These are phyloP conservation scores for Xylariaceae sp. DNA, from an alignment of 2,329 filamentous ascomycete genomes.

Conservation along the genomic window DNA sequence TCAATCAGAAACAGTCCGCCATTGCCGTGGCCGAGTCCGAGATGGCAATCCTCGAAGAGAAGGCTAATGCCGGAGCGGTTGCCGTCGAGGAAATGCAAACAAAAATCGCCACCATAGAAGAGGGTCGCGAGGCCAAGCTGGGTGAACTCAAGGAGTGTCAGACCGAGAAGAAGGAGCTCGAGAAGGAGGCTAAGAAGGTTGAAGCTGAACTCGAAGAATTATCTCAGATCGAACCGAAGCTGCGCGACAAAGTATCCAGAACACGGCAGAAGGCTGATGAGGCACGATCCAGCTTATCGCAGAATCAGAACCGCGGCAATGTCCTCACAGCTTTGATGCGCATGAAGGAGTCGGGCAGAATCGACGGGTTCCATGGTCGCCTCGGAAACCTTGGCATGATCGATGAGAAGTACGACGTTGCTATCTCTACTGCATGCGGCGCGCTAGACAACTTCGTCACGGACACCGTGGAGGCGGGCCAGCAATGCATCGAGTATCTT, in stretches of 20 bases:
- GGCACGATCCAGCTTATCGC: constrained; percentile 82
- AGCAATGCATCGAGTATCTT: constrained; percentile 96
- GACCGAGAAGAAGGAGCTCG: constrained; percentile 64
- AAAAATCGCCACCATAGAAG: constrained; percentile 71
- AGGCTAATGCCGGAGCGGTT: constrained; percentile 79
- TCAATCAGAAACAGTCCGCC: constrained; percentile 91
- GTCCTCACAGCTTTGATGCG: constrained; percentile 90
- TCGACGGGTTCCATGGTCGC: constrained; percentile 94
- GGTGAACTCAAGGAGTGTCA: constrained; percentile 73
- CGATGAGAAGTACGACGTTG: constrained; percentile 89
- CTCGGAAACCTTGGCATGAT: constrained; percentile 93
- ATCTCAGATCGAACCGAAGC: constrained; percentile 70
- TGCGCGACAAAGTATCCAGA: constrained; percentile 80
- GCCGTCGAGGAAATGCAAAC: constrained; percentile 78
- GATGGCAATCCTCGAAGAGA: constrained; percentile 84
- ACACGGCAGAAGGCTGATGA: constrained; percentile 95
- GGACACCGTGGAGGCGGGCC: constrained; percentile 90
- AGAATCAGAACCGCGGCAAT: constrained; percentile 87
- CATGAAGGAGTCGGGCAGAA: constrained; percentile 90
- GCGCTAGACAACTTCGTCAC: constrained; percentile 94
- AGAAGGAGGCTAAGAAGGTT: constrained; percentile 69
- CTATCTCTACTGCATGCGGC: constrained; percentile 95
- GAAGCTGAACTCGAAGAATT: constrained; percentile 71
- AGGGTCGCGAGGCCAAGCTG: constrained; percentile 66
- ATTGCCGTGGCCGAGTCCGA: constrained; percentile 95